phyloP scores from a whole-genome alignment of 2,329 filamentous ascomycete species.

The Aspergillus pseudotamarii region DNA sequence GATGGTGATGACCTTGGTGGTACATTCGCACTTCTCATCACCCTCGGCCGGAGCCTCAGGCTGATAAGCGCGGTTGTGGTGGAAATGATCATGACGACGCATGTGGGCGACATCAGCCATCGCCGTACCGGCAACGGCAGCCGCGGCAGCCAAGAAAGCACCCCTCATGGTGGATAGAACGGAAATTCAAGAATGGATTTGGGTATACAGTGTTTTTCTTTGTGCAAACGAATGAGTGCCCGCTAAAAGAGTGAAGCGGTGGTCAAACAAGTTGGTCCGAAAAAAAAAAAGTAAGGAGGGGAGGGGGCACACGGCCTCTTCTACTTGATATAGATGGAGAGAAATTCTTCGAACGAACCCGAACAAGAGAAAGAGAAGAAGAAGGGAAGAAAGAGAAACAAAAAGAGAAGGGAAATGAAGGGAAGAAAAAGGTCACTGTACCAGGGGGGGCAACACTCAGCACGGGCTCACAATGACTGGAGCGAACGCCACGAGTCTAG shows the following conservation, averaged over 20 bases:
- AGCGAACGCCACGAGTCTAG: background rate
- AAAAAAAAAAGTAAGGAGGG: conserved; percentile 16
- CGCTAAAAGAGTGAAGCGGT: conserved; percentile 70
- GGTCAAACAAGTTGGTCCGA: conserved; percentile 27
- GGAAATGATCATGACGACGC: conserved; percentile 54
- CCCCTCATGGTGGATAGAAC: conserved; percentile 69
- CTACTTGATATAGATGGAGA: conserved; percentile 14
- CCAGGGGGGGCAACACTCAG: conserved; percentile 1
- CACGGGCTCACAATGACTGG: background rate
- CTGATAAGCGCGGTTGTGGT: conserved; percentile 56
- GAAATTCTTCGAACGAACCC: conserved; percentile 12
- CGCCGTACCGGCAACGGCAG: conserved; percentile 54
- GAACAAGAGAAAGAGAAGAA: conserved; percentile 12
- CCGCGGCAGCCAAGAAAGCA: conserved; percentile 64
- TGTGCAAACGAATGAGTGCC: conserved; percentile 62
- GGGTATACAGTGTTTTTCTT: background rate
- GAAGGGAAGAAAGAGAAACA: conserved; percentile 12
- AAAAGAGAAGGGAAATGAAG: conserved; percentile 7
- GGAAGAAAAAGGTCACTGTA: conserved; percentile 7
- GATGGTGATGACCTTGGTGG: conserved; percentile 72
- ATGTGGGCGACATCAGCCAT: conserved; percentile 58
- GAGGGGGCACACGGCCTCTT: conserved; percentile 22
- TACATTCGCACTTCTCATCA: conserved; percentile 66
- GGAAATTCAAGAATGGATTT: conserved; percentile 2
- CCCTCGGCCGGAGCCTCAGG: conserved; percentile 26